A percentile compares a stretch with the other conserved stretches of the same genome.
Evolutionary conservation across 2,329 filamentous ascomycete species (phyloP).

Genomic region (Trichoderma sp.): DNA sequence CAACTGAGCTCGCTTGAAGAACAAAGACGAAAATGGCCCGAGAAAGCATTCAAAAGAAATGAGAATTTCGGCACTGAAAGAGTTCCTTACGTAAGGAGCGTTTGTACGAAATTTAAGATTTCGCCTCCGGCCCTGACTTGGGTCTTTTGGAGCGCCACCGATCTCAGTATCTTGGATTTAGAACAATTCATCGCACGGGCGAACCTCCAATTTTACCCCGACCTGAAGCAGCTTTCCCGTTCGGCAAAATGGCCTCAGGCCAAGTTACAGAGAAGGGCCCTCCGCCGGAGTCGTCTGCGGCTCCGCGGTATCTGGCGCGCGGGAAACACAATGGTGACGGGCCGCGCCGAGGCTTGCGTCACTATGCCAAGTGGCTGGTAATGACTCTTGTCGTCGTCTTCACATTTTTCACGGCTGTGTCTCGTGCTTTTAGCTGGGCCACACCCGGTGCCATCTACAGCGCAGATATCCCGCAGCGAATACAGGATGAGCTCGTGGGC

Average conservation of each 20-base stretch:
- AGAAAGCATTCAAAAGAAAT: background rate
- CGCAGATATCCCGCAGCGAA: background rate
- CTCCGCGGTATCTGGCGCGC: background rate
- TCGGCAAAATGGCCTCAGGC: background rate
- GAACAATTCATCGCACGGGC: background rate
- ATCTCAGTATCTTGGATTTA: background rate
- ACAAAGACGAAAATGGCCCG: background rate
- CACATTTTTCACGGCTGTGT: constrained; percentile 20
- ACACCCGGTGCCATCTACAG: constrained; percentile 14
- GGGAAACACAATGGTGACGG: background rate
- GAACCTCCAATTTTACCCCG: background rate
- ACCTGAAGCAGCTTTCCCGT: background rate
- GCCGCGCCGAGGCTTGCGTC: background rate
- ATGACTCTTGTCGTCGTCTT: constrained; percentile 21
- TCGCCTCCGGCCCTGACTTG: background rate
- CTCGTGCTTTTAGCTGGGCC: constrained; percentile 20
- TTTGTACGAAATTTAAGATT: background rate
- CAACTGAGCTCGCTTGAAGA: background rate
- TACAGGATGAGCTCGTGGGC: background rate
- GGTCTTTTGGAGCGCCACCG: background rate
- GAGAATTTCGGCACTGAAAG: background rate
- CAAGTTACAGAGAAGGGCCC: background rate
- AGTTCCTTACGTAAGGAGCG: constrained; percentile 14
- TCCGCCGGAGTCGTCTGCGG: background rate
- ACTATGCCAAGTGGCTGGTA: background rate